A percentile compares a stretch with the other conserved stretches of the same genome.
These are phyloP conservation scores for Chenopodium suecicum DNA, from an alignment of 148 eudicot genomes.

Conservation along the genomic window DNA sequence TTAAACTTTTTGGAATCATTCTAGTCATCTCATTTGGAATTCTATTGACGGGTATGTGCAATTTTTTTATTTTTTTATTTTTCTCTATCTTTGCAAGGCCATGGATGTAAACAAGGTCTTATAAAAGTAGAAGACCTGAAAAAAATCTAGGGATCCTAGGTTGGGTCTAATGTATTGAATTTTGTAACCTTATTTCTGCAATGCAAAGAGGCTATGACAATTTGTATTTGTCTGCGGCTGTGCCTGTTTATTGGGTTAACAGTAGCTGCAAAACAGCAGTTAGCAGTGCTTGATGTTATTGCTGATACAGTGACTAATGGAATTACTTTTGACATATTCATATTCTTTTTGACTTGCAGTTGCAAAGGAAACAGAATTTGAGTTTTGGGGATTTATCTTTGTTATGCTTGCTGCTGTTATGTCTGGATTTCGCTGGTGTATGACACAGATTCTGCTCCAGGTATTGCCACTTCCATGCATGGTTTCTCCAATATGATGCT, in stretches of 20 bases:
- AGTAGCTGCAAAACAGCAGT: slow-evolving; percentile 1
- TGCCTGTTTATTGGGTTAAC: slow-evolving; percentile 1
- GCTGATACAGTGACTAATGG: slow-evolving; percentile 6
- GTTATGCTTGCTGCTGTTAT: slow-evolving; percentile 99
- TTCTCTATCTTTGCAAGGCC: background rate
- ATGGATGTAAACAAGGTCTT: background rate
- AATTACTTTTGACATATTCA: background rate
- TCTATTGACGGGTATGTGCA: slow-evolving; percentile 71
- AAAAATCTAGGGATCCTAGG: background rate
- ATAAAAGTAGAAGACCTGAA: background rate
- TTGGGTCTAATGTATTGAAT: background rate
- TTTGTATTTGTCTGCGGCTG: background rate
- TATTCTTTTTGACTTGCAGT: slow-evolving; percentile 39
- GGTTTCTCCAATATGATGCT: background rate
- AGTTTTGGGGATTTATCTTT: slow-evolving; percentile 92
- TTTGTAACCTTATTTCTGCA: slow-evolving; percentile 6
- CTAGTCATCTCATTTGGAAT: slow-evolving; percentile 77
- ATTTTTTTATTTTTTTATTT: slow-evolving; percentile 7
- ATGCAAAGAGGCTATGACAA: slow-evolving; percentile 7
- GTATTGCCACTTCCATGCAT: slow-evolving; percentile 36
- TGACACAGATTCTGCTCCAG: slow-evolving; percentile 99
- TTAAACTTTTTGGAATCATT: slow-evolving; percentile 85
- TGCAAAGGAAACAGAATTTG: slow-evolving; percentile 93
- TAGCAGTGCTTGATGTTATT: slow-evolving; percentile 1
- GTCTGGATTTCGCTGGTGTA: slow-evolving; percentile 99